phyloP scores from a whole-genome alignment of 371 early-diverging fungal species.

The Zancudomyces culisetae region DNA sequence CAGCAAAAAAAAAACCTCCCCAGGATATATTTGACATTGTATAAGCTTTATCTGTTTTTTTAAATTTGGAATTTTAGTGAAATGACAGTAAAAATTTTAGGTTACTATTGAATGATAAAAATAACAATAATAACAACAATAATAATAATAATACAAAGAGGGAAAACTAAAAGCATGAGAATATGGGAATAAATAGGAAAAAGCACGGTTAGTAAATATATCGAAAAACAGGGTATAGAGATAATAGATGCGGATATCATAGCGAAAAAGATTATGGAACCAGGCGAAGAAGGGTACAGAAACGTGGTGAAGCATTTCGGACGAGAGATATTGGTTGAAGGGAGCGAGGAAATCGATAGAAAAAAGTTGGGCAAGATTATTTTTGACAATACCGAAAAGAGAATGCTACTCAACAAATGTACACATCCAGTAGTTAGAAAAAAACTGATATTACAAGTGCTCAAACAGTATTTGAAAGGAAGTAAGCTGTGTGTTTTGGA shows the following conservation, averaged over 20 bases:
- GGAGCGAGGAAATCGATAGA: conserved; percentile 41
- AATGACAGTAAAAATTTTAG: no score
- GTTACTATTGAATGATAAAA: no score
- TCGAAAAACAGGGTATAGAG: conserved; percentile 38
- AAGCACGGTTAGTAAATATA: conserved; percentile 54
- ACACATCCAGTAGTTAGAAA: conserved; percentile 74
- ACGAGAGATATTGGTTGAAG: conserved; percentile 32
- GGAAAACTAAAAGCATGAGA: no score
- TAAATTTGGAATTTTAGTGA: no score
- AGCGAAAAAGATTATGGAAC: conserved; percentile 70
- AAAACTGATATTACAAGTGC: conserved; percentile 48
- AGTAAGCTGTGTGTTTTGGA: conserved; percentile 62
- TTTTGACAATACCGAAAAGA: conserved; percentile 47
- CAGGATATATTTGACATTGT: no score
- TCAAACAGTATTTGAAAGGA: conserved; percentile 49
- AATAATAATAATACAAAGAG: no score
- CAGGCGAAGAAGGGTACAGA: conserved; percentile 47
- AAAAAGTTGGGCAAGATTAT: conserved; percentile 58
- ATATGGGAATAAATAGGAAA: no score
- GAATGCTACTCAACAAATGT: conserved; percentile 52
- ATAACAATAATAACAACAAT: no score
- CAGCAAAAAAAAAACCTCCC: no score
- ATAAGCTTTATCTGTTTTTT: no score
- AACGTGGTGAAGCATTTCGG: conserved; percentile 61
- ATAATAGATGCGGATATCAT: conserved; percentile 83